Conservation (phyloP, 2,329 filamentous ascomycete species). For the Ophiocordyceps unilateralis region DNA sequence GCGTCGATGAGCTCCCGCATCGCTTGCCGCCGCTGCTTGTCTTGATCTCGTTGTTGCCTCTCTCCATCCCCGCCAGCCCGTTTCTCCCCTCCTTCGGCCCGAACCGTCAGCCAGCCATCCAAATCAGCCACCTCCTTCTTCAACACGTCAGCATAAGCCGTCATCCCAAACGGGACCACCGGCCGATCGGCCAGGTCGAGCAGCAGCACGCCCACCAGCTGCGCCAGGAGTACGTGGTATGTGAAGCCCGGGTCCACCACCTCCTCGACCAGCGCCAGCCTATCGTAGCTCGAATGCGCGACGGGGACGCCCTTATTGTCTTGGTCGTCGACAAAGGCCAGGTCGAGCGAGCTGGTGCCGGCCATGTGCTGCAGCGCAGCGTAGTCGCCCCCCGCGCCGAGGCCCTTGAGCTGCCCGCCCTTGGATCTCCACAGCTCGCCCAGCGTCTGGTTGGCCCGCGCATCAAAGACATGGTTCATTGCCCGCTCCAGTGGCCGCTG, state of each 20-base stretch:
- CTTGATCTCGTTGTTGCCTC: background rate
- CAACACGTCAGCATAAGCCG: slow-evolving; percentile 52
- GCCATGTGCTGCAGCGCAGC: slow-evolving; percentile 84
- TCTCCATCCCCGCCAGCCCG: slow-evolving; percentile 2
- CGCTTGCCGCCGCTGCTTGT: slow-evolving; percentile 1
- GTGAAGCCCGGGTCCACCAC: slow-evolving; percentile 68
- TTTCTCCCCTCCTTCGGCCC: slow-evolving; percentile 16
- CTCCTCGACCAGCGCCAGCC: slow-evolving; percentile 66
- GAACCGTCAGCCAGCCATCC: slow-evolving; percentile 39
- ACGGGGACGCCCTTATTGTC: slow-evolving; percentile 38
- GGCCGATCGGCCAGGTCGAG: slow-evolving; percentile 71
- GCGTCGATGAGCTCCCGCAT: slow-evolving; percentile 31
- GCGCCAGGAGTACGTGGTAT: slow-evolving; percentile 63
- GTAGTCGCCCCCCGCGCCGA: slow-evolving; percentile 67
- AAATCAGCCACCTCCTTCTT: slow-evolving; percentile 49
- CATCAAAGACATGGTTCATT: slow-evolving; percentile 59
- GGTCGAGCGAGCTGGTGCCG: slow-evolving; percentile 73
- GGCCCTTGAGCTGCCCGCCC: slow-evolving; percentile 41
- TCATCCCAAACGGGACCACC: slow-evolving; percentile 67
- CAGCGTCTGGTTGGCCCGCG: slow-evolving; percentile 52
- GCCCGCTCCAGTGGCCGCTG: slow-evolving; percentile 53
- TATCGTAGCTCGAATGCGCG: slow-evolving; percentile 70
- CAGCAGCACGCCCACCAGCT: slow-evolving; percentile 67
- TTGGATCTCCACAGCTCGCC: slow-evolving; percentile 58
- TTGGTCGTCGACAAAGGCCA: slow-evolving; percentile 52